Percentiles rank a stretch among this genome's conserved stretches.
Evolutionary conservation across 805 yeast genomes (phyloP).

Genomic region (Monosporozyma aerobia): DNA sequence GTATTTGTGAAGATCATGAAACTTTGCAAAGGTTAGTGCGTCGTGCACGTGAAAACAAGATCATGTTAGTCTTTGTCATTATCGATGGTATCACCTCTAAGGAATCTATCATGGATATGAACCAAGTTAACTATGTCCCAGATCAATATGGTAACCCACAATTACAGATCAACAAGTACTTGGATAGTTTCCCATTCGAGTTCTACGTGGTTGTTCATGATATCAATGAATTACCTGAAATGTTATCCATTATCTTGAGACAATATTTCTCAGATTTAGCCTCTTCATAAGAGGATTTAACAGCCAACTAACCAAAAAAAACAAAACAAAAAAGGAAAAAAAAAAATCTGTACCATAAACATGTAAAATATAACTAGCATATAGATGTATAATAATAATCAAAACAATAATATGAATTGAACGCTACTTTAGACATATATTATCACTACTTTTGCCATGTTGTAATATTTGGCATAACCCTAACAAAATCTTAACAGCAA

Average conservation of each 20-base stretch:
- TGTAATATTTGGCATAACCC: background rate
- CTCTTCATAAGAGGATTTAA: background rate
- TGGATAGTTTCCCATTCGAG: conserved; percentile 94
- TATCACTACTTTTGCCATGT: background rate
- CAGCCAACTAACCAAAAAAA: background rate
- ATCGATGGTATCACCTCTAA: conserved; percentile 75
- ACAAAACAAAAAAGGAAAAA: background rate
- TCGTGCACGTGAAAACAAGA: conserved; percentile 80
- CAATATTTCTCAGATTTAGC: conserved; percentile 82
- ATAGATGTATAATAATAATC: background rate
- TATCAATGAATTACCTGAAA: conserved; percentile 82
- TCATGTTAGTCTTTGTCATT: conserved; percentile 91
- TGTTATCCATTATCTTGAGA: conserved; percentile 79
- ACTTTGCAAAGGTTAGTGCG: conserved; percentile 76
- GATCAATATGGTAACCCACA: conserved; percentile 62
- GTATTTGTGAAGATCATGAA: conserved; percentile 93
- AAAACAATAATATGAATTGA: background rate
- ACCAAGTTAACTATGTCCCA: conserved; percentile 75
- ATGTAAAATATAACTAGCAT: background rate
- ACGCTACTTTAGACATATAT: background rate
- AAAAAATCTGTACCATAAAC: background rate
- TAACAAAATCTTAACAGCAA: background rate
- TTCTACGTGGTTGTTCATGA: conserved; percentile 90
- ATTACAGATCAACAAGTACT: conserved; percentile 70
- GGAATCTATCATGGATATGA: conserved; percentile 89